A percentile compares a stretch with the other conserved stretches of the same genome.
Evolutionary conservation across 2,329 filamentous ascomycete species (phyloP).

Genomic region (Aspergillus intermedius): DNA sequence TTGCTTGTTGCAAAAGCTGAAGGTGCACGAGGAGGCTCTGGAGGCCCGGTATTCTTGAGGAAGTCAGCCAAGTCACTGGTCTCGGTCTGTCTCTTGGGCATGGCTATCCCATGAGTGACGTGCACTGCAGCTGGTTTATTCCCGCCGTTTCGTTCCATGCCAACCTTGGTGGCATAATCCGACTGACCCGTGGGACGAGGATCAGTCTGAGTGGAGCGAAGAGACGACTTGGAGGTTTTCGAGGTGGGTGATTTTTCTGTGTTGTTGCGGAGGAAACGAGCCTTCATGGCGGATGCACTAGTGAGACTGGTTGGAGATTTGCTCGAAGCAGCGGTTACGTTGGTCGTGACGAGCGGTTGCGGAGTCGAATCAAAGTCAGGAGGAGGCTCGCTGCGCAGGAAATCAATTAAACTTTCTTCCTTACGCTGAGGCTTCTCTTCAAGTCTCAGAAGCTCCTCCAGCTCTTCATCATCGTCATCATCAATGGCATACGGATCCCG

Average conservation of each 20-base stretch:
- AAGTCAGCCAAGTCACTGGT: conserved; percentile 69
- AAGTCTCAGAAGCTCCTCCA: conserved; percentile 49
- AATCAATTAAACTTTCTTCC: conserved; percentile 45
- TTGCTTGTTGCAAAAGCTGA: conserved; percentile 22
- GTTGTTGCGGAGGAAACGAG: conserved; percentile 29
- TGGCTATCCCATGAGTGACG: conserved; percentile 10
- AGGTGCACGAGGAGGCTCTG: conserved; percentile 32
- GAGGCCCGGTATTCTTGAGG: conserved; percentile 61
- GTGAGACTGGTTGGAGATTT: conserved; percentile 2
- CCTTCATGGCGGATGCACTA: conserved; percentile 24
- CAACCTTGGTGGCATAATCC: conserved; percentile 34
- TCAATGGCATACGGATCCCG: conserved; percentile 94
- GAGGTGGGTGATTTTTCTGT: conserved; percentile 10
- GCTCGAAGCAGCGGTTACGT: background rate
- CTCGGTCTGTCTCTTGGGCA: conserved; percentile 26
- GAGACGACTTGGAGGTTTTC: conserved; percentile 24
- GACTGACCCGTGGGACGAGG: conserved; percentile 18
- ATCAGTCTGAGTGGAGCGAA: background rate
- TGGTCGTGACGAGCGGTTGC: conserved; percentile 19
- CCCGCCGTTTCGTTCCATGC: conserved; percentile 27
- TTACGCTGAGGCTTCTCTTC: conserved; percentile 29
- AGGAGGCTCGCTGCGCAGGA: conserved; percentile 41
- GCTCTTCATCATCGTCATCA: conserved; percentile 60
- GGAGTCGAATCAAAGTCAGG: conserved; percentile 28
- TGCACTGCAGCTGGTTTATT: conserved; percentile 1